phyloP scores from a whole-genome alignment of 2,329 filamentous ascomycete species.

The Aspergillus glaucus region DNA sequence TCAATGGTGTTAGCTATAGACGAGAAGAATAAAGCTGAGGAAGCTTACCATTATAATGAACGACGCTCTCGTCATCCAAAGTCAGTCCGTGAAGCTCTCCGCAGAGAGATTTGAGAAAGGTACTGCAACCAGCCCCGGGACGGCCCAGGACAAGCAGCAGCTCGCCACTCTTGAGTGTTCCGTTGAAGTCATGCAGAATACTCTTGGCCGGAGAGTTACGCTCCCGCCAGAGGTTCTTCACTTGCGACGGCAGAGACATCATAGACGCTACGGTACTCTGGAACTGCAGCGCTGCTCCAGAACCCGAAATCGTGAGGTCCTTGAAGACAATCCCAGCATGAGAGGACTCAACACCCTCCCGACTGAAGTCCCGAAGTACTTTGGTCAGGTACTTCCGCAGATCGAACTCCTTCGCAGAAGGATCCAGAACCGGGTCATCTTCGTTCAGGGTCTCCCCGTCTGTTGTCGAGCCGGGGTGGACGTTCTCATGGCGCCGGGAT shows the following conservation, averaged over 20 bases:
- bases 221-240: conserved; percentile 5
- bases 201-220: conserved; percentile 18
- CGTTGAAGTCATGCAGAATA: conserved; percentile 57
- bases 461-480: background rate
- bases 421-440: conserved; percentile 3
- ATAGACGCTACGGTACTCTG: conserved; percentile 17
- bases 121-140: conserved; percentile 56
- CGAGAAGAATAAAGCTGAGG: background rate
- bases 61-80: conserved; percentile 60
- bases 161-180: conserved; percentile 49
- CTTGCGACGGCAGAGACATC: conserved; percentile 11
- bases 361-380: background rate
- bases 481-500: background rate
- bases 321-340: conserved; percentile 17
- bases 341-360: conserved; percentile 5
- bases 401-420: conserved; percentile 5
- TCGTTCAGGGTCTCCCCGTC: background rate
- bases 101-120: conserved; percentile 73
- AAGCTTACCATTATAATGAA: conserved; percentile 67
- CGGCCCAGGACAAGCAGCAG: conserved; percentile 47
- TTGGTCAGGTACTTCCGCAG: conserved; percentile 4
- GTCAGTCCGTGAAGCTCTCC: conserved; percentile 74
- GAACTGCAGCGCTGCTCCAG: conserved; percentile 20
- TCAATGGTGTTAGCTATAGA: conserved; percentile 5
- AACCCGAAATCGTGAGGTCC: conserved; percentile 19